Base-by-base conservation (phyloP, 2,329 filamentous ascomycete species). In the Botryotinia convoluta region DNA sequence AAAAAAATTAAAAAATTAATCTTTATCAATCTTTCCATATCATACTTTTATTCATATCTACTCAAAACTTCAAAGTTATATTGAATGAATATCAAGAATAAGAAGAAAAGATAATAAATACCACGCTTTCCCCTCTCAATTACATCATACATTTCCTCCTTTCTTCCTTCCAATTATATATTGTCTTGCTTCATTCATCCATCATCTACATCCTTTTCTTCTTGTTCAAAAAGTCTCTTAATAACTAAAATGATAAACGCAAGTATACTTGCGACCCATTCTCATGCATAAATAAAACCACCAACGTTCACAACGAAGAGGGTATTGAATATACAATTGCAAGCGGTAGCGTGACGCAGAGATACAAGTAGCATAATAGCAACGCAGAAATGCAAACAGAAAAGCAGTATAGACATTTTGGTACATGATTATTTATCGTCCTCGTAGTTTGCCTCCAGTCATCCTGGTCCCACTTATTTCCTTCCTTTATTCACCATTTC, bases 361-460 rank as follows among this genome's bases (percentile, higher is more conserved):
- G 63, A 48, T 48, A 45, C 62, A 45, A 64, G 62, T 44, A 64
- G 29, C 62, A 64, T 64, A 18, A 65, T 48, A 65, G 35, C 18
- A 57, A 37, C 65, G 65, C 65, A 68, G 48, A 68, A 57, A 68
- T 68, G 65, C 48, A 68, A 57, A 57, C 48, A 68, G 65, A 69
- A 70, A 73, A 69, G 44, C 39, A 72, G 48, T 72, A 65, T 63
- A 61, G 48, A 73, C 71, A 74, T 76, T 72, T 76, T 76, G 68
- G 73, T 76, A 76, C 74, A 76, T 73, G 68, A 75, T 76, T 74
- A 75, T 69, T 54, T 62, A 69, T 72, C 67, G 65, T 63, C 51
- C 54, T 63, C 59, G 22, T 67, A 37, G 26, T 37, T 39, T 67
- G 57, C 42, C 48, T 69, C 61, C 32, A 37, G 14, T 37, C 54